Evolutionary conservation across 2,329 filamentous ascomycete genomes (phyloP).

Genomic region (Emergomyces pasteurianus): DNA sequence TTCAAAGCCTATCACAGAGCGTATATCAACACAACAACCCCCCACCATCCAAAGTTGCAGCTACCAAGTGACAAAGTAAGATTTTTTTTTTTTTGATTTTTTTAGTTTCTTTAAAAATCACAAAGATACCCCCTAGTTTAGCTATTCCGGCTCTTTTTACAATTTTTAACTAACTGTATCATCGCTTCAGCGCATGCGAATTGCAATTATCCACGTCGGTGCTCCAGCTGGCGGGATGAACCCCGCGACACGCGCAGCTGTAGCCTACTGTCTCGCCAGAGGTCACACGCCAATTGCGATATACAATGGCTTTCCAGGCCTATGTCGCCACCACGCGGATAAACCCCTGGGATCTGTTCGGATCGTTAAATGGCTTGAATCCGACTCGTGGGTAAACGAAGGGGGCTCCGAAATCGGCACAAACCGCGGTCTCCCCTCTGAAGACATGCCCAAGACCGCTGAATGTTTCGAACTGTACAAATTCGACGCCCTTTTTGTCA

Average conservation of each 20-base stretch:
- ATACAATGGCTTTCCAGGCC: conserved; percentile 91
- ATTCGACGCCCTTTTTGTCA: conserved; percentile 81
- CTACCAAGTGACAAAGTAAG: conserved; percentile 62
- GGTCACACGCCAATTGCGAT: conserved; percentile 91
- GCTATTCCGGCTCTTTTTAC: too few relatives aligned
- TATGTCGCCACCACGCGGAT: conserved; percentile 81
- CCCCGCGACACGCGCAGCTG: conserved; percentile 81
- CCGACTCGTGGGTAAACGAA: conserved; percentile 89
- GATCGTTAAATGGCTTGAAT: conserved; percentile 82
- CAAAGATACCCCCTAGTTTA: background rate
- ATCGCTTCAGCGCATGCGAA: conserved; percentile 59
- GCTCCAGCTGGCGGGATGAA: conserved; percentile 98
- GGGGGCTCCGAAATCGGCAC: conserved; percentile 97
- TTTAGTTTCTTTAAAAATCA: too few relatives aligned
- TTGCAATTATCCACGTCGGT: conserved; percentile 94
- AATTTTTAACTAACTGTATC: background rate
- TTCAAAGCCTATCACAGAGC: conserved; percentile 87
- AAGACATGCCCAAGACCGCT: conserved; percentile 75
- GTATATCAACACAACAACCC: conserved; percentile 82
- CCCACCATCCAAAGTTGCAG: conserved; percentile 56
- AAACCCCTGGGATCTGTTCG: conserved; percentile 71
- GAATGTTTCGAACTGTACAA: conserved; percentile 73
- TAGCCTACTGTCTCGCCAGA: conserved; percentile 80
- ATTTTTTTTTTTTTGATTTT: too few relatives aligned
- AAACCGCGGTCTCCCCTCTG: conserved; percentile 81